phyloP scores from a whole-genome alignment of 1,139 yeast genomes.

The Scheffersomyces stambukii region DNA sequence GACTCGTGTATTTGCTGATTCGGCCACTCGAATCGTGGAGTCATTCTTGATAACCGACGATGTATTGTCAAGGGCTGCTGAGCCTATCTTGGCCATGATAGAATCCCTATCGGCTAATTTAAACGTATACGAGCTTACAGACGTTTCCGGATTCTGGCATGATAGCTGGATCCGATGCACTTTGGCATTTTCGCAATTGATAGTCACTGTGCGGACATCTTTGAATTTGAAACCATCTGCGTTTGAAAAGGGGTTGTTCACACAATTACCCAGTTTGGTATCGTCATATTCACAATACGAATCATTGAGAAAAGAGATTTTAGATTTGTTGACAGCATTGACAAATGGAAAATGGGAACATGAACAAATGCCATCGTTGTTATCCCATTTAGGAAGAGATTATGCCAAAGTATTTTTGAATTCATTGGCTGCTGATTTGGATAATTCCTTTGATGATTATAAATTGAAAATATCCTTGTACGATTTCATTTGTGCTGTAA shows the following conservation, averaged over 20 bases:
- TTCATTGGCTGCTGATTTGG: conserved; percentile 57
- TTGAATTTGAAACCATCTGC: conserved; percentile 52
- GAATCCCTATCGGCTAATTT: conserved; percentile 41
- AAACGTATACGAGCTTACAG: conserved; percentile 38
- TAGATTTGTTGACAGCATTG: conserved; percentile 58
- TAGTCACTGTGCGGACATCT: conserved; percentile 53
- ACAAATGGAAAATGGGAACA: conserved; percentile 59
- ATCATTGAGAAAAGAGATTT: conserved; percentile 45
- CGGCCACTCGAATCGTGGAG: conserved; percentile 48
- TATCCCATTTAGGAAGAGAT: conserved; percentile 72
- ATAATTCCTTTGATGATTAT: conserved; percentile 55
- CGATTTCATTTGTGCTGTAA: conserved; percentile 70
- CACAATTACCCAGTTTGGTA: conserved; percentile 54
- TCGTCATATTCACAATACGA: conserved; percentile 52
- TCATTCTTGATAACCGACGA: conserved; percentile 54
- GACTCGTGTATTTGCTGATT: conserved; percentile 45
- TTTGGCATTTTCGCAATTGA: conserved; percentile 36
- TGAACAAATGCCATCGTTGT: conserved; percentile 63
- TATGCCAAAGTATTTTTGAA: conserved; percentile 58
- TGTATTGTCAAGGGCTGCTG: conserved; percentile 50
- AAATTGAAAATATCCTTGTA: conserved; percentile 56
- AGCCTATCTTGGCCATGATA: conserved; percentile 52
- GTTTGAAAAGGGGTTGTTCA: conserved; percentile 60
- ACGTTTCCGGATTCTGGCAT: conserved; percentile 38
- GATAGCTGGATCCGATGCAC: conserved; percentile 41